Base-by-base conservation (phyloP, 768 basidiomycete genomes). In the Amyloporia xantha region DNA sequence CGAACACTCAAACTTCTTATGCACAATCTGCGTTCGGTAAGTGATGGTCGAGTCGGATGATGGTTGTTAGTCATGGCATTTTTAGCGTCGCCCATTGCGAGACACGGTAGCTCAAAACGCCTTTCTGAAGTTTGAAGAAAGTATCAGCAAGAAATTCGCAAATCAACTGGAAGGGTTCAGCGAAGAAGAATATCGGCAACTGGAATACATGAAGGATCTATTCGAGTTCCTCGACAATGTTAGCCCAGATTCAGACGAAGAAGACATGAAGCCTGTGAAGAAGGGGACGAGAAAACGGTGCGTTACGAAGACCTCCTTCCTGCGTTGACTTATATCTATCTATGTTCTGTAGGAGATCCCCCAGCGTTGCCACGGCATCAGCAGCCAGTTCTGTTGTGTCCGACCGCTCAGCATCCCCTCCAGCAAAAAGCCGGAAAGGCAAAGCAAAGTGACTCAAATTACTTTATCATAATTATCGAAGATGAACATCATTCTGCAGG, bases 201-300 rank as follows among this genome's bases (percentile, higher is more conserved):
- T 89, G 2, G 77, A 81, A 45, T 69, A 78, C 24, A 35, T 47
- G 46, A 74, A 78, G 35, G 74, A 78, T 0, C 58, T 86, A 23
- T 90, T 90, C 59, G 72, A 76, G 40, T 85, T 86, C 60, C 57
- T 89, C 62, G 87, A 90, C 54, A 77, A 81, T 9, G 77, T 90
- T 37, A 72, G 85, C 36, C 81, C 86, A 1, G 65, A 79, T 36
- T 82, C 80, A n/a, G 82, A 82, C 5, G 81, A 68, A 15, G 61
- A 61, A 35, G 66, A 71, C 15, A 52, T 67, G 4, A 71, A 71
- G 19, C 47, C 62, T 35, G 68, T 73, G 15, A 70, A 61, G 54
- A 69, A 66, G 27, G 73, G 66, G 42, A 70, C 53, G 55, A 54
- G 75, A 67, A 63, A 78, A 60, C 67, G 85, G 84, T 68, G 60